Evolutionary conservation across 345 rosid genomes (phyloP).

Genomic region (Corymbia maculata): DNA sequence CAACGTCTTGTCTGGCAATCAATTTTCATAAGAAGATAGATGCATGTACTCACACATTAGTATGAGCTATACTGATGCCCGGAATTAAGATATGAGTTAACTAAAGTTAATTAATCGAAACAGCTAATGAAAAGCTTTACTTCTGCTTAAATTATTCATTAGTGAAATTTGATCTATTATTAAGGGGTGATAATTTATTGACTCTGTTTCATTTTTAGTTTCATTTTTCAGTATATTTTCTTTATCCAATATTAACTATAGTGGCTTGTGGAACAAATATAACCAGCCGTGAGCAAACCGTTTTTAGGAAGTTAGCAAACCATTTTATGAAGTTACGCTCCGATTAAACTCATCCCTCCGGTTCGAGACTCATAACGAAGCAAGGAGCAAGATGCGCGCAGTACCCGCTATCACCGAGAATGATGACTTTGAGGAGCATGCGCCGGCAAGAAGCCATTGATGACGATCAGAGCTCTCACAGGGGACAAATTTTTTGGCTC

Average conservation of each 20-base stretch:
- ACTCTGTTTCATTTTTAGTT: background rate
- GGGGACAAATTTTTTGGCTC: background rate
- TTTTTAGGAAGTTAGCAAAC: too few relatives aligned
- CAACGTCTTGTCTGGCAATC: background rate
- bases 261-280: background rate
- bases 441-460: slow-evolving; percentile 12
- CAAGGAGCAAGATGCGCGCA: background rate
- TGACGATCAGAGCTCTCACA: background rate
- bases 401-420: slow-evolving; percentile 18
- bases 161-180: background rate
- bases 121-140: background rate
- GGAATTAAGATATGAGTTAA: background rate
- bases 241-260: background rate
- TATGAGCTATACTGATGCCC: background rate
- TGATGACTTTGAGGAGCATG: slow-evolving; percentile 12
- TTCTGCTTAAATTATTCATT: background rate
- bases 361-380: background rate
- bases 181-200: background rate
- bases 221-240: background rate
- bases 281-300: background rate
- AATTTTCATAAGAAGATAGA: background rate
- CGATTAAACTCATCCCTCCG: background rate
- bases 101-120: background rate
- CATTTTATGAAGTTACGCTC: background rate
- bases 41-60: background rate